Base-by-base conservation (phyloP, 768 basidiomycete genomes). In the Suillus subluteus region DNA sequence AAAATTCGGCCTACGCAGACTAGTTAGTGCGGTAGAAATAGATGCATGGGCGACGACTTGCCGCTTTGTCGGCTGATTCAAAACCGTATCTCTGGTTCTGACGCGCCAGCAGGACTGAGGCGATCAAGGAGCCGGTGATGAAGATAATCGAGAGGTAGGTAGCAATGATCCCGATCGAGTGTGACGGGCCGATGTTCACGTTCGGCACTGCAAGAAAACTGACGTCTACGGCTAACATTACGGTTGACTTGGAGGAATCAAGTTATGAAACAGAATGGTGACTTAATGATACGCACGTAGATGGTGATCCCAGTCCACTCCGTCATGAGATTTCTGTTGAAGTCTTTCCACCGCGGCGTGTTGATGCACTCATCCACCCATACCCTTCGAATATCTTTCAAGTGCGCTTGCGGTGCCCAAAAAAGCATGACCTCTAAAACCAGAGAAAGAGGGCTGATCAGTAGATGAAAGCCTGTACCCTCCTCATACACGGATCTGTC, bases 121-220 rank as follows among this genome's bases (percentile, higher is more conserved):
- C 69, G 37, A 82, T 64, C 61, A 80, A 74, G 52, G 76, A 74
- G 3, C 75, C 77, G n/a, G 82, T 66, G 58, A 73, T 78, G n/a
- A 76, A 69, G 12, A 82, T 54, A 11, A 76, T 78, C 0, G 83
- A 83, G 12, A 79, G 65, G 59, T 82, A 83, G 66, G 76, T 79
- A 13, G 78, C 70, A n/a, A 82, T 76, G 58, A 74, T 0, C 70
- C 59, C 5, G 66, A 74, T 6, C 75, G 50, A 64, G 9, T 64
- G 63, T 41, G 50, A 59, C 23, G 54, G 15, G 54, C 61, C 7
- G 61, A 72, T 40, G 41, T 65, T 79, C 54, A 82, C 78, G 41
- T 76, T 76, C n/a, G 82, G 82, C n/a, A 88, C 86, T 11, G 84
- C 82, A 8, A 88, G 73, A 69, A 87, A 86, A 0, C 82, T 82